These are phyloP conservation scores for Ilex aquifolium DNA, from an alignment of 257 asterid genomes.

Conservation along the genomic window DNA sequence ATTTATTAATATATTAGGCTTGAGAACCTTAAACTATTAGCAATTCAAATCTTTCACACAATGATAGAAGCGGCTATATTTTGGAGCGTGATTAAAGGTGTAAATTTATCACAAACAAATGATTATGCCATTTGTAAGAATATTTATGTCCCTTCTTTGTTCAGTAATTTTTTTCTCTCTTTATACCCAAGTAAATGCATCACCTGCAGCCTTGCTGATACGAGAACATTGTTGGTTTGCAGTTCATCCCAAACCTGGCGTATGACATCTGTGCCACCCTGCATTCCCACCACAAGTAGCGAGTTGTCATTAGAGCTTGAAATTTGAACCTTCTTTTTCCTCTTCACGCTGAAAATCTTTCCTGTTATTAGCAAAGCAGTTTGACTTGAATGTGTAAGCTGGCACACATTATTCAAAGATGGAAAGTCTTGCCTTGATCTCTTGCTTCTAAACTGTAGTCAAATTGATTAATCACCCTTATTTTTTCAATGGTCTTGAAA, in stretches of 20 bases:
- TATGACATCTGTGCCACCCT: slow-evolving; percentile 75
- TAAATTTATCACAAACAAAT: too few species aligned
- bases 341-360: slow-evolving; percentile 38
- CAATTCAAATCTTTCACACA: too few species aligned
- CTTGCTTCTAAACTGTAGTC: slow-evolving; percentile 13
- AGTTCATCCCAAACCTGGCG: slow-evolving; percentile 55
- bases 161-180: neutral
- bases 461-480: slow-evolving; percentile 30
- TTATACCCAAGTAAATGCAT: slow-evolving; percentile 7
- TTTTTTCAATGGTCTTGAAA: slow-evolving; percentile 67
- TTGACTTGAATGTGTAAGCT: too few species aligned
- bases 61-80: too few species aligned
- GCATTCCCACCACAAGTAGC: slow-evolving; percentile 63
- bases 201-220: slow-evolving; percentile 98
- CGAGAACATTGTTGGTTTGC: slow-evolving; percentile 52
- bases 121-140: too few species aligned
- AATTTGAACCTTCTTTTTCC: slow-evolving; percentile 15
- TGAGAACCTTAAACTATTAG: too few species aligned
- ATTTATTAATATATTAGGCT: too few species aligned
- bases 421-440: slow-evolving; percentile 19
- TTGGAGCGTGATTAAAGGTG: too few species aligned
- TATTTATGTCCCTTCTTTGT: too few species aligned
- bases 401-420: slow-evolving; percentile 4
- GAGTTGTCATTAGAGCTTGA: slow-evolving; percentile 7
- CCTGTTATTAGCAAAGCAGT: slow-evolving; percentile 58